These are phyloP conservation scores for Pueraria montana DNA, from an alignment of 306 rosid species.

Conservation along the genomic window DNA sequence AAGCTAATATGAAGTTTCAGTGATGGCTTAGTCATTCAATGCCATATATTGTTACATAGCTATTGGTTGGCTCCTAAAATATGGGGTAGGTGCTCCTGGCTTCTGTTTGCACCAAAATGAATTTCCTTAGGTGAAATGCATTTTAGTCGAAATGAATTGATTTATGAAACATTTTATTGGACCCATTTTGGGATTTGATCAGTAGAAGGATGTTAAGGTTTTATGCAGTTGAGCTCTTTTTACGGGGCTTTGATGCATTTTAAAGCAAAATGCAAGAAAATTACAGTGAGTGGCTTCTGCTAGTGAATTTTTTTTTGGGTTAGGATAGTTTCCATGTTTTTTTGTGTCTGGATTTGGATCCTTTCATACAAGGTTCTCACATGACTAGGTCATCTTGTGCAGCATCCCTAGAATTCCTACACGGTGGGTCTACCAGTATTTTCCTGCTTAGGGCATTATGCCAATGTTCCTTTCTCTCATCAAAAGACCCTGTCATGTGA, in stretches of 20 bases:
- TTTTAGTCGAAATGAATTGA: slow-evolving; percentile 22
- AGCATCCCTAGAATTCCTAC: background rate
- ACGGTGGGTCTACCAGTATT: background rate
- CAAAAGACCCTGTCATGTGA: background rate
- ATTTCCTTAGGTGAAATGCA: slow-evolving; percentile 10
- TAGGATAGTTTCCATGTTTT: background rate
- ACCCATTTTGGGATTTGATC: slow-evolving; percentile 9
- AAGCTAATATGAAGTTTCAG: slow-evolving; percentile 17
- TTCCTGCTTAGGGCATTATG: background rate
- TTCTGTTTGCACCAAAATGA: slow-evolving; percentile 24
- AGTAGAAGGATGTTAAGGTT: slow-evolving; percentile 25
- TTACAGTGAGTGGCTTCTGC: slow-evolving; percentile 19
- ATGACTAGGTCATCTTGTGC: slow-evolving; percentile 6
- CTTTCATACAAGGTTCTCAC: background rate
- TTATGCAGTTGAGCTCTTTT: slow-evolving; percentile 1
- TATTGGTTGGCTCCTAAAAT: slow-evolving; percentile 30
- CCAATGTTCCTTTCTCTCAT: background rate
- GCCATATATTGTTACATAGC: slow-evolving; percentile 14
- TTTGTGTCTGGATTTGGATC: background rate
- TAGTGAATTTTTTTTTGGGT: background rate
- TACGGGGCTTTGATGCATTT: slow-evolving; percentile 7
- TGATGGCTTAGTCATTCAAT: slow-evolving; percentile 21
- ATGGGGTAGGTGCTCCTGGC: slow-evolving; percentile 37
- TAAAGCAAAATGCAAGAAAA: slow-evolving; percentile 10
- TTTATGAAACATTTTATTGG: slow-evolving; percentile 6